Base-by-base conservation (phyloP, 805 yeast genomes). In the Pichia phayaonensis region DNA sequence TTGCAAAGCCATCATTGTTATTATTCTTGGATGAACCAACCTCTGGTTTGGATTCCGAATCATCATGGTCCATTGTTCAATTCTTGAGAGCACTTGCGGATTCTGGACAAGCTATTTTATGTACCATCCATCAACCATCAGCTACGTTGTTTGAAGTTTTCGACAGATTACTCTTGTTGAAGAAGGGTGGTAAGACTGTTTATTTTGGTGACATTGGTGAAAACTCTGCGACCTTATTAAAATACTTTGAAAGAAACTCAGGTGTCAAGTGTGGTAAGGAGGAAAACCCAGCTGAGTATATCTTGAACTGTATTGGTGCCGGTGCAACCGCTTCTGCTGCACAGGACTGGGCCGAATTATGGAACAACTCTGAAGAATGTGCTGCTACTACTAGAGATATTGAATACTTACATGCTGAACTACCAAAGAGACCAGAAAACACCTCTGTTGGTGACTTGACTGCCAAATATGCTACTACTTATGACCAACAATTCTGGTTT, bases 271-370 rank as follows among this genome's bases (percentile, higher is more conserved):
- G 94, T 72, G 74, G 70, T 39, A 65, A 66, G 13, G 66, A 70
- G 38, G 90, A 81, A 51, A 84, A 84, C 56, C 89, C 90, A 36
- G 90, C 90, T 39, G 90, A 84, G 66, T 84, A 83, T 71, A 80
- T 84, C 66, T 69, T 84, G 58, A 81, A 82, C 54, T 81, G 79
- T 53, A 83, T 86, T 65, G 95, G 94, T 55, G 94, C 92, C 38
- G 92, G 89, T 65, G 89, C 92, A 3, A 84, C 88, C 31, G 84
- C 90, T 3, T 60, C 69, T 48, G 78, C 76, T 21, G 62, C 66
- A 36, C 75, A 74, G 46, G 83, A 86, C 63, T 86, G 86, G 83
- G 69, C 72, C 62, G 78, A 80, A 11, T 70, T 79, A 12, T 86
- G 95, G 95, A 59, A 56, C 8, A 65, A 64, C 16, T 61, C 68